Evolutionary conservation across 192 early-diverging fungal genomes (phyloP), one percentile per base, ranked within the genome.

Genomic region (Phycomyces blakesleeanus): DNA sequence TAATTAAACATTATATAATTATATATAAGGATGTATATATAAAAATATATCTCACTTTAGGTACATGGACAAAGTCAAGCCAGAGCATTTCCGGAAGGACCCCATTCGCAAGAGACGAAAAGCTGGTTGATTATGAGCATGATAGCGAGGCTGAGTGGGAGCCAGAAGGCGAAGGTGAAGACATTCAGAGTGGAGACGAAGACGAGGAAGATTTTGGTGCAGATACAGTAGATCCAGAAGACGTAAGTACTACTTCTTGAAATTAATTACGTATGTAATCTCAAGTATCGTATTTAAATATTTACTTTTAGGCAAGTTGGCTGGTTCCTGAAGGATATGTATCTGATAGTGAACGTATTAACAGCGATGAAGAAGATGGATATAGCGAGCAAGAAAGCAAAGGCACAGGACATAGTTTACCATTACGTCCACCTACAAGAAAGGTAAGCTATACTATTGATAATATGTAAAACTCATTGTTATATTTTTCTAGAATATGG

Each of bases 71-170:
- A 11, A 90, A 86, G 61, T 40, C 25, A 24, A 85, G 85, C 55
- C 76, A 74, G 50, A 56, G 25, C 2, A 70, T 94, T 39, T 72
- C 67, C 8, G 84, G 81, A 12, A 78, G 84, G 18, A 69, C 76
- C 1, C 89, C 90, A 16, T 85, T 92, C 72, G 74, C 67, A 26
- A 75, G 67, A 51, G 94, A 93, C 61, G 74, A 72, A 8, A 63
- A 47, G 1, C 29, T 80, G 29, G 44, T 96, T 10, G 88, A 97
- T 59, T 97, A 97, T 60, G 90, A 91, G 5, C 75, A 89, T 62
- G 94, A 97, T 64, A 92, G 90, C 65, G 93, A 93, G 51, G 88
- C 85, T 0, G 94, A 94, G 73, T 97, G 94, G 94, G 91, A 91
- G 34, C 86, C 83, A 27, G 91, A 93, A 38, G 94, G 90, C 34